Base-by-base conservation (phyloP, 2,329 filamentous ascomycete genomes). In the Aspergillus ochraceoroseus region DNA sequence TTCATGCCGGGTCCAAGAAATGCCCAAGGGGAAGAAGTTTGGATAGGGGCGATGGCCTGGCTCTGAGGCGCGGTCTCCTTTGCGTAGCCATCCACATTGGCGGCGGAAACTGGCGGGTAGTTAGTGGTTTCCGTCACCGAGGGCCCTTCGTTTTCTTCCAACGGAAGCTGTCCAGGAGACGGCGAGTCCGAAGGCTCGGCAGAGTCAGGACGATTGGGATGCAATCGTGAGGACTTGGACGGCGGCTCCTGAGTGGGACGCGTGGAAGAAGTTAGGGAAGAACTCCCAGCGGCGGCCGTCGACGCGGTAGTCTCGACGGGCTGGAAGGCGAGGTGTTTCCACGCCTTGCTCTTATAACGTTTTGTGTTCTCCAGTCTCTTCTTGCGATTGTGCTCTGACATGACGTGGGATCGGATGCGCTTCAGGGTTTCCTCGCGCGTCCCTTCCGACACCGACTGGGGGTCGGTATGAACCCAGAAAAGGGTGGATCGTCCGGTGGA, bases 361-460 rank as follows among this genome's bases (percentile, higher is more conserved):
- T 64, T 63, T 3, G 61, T 65, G 22, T 55, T 66, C 23, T 66
- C 63, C 34, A 65, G 47, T 31, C 63, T 52, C 39, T 66, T 66
- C 49, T 66, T 66, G 43, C 63, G 61, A 47, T 66, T 66, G 43
- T 66, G 63, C 41, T 66, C 63, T 26, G 63, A 66, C 63, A 66
- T 66, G 28, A 66, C 63, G 57, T 66, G 63, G 12, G 63, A 66
- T n/a, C 63, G 62, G 33, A 66, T 66, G 23, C 63, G 59, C 48
- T 66, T 66, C 43, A 66, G 48, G 1, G 63, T 66, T 32, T 65
- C 63, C 26, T 66, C 63, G 19, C 56, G 58, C 8, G 58, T 63
- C 7, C 63, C 63, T 35, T 54, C 54, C 2, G 61, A 57, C n/a
- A 59, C 62, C 1, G 63, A 62, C 38, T 65, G 53, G 7, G 55